These are phyloP conservation scores for Aphanoascus verrucosus DNA, from an alignment of 2,329 filamentous ascomycete genomes.

Conservation along the genomic window DNA sequence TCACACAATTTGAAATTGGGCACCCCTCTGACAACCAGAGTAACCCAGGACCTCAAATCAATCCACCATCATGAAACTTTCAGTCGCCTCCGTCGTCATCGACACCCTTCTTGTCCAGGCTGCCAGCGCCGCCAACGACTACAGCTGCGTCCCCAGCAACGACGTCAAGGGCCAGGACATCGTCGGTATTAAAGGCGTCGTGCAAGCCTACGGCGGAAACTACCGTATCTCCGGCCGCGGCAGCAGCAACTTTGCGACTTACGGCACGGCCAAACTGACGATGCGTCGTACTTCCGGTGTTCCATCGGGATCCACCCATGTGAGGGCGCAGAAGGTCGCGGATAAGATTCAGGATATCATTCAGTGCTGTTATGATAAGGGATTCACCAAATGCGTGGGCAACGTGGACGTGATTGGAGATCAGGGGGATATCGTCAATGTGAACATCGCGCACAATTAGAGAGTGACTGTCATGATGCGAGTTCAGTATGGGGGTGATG, in stretches of 20 bases:
- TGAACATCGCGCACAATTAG: conserved; percentile 10
- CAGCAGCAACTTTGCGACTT: conserved; percentile 11
- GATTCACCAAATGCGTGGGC: conserved; percentile 10
- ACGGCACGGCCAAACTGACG: conserved; percentile 10
- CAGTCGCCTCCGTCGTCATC: conserved; percentile 6
- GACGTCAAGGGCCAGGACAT: conserved; percentile 11
- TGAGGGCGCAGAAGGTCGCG: conserved; percentile 7
- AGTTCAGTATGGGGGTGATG: too few relatives aligned
- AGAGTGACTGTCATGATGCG: neutral
- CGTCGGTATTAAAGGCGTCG: conserved; percentile 12
- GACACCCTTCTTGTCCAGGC: conserved; percentile 4
- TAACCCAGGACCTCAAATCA: neutral
- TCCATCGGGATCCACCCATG: conserved; percentile 6
- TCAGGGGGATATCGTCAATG: conserved; percentile 10
- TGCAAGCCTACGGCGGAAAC: conserved; percentile 6
- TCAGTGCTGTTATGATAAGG: conserved; percentile 11
- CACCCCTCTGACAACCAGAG: neutral
- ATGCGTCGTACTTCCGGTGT: conserved; percentile 8
- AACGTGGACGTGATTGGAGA: conserved; percentile 9
- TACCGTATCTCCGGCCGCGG: conserved; percentile 9
- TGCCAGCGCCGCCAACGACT: conserved; percentile 9
- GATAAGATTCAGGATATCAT: conserved; percentile 13
- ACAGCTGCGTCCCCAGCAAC: conserved; percentile 7
- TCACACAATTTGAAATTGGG: too few relatives aligned
- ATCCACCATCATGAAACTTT: conserved; percentile 9